A percentile compares a stretch with the other conserved stretches of the same genome.
Evolutionary conservation across 345 rosid species (phyloP).

Genomic region (Eucalyptus sp.): DNA sequence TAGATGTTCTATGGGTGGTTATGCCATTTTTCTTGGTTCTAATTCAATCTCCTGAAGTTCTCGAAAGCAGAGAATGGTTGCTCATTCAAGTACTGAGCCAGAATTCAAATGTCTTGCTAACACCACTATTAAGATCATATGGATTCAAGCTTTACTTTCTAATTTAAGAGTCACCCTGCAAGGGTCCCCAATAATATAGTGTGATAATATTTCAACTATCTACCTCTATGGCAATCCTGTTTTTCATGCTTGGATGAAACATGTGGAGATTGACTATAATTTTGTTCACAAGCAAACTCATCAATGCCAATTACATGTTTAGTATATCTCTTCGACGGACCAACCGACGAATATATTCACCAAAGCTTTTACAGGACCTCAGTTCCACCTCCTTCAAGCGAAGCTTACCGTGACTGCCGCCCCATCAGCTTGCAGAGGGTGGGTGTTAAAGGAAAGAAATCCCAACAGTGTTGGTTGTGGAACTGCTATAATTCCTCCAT

Average conservation of each 20-base stretch:
- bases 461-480: no score
- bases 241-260: background rate
- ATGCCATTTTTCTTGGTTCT: background rate
- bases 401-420: no score
- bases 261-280: background rate
- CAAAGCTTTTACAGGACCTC: background rate
- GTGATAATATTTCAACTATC: background rate
- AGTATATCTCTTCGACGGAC: background rate
- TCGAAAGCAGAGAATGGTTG: background rate
- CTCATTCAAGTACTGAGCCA: background rate
- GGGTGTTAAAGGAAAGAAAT: no score
- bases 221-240: background rate
- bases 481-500: no score
- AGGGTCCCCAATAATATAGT: background rate
- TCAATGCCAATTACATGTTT: background rate
- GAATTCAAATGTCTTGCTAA: background rate
- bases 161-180: background rate
- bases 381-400: background rate
- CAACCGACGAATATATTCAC: background rate
- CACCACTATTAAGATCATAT: background rate
- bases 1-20: background rate
- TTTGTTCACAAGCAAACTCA: background rate
- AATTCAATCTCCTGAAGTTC: background rate
- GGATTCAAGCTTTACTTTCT: background rate
- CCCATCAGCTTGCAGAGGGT: no score